Conservation (phyloP, 2,329 filamentous ascomycete species). For the Diaporthe caulivora region DNA sequence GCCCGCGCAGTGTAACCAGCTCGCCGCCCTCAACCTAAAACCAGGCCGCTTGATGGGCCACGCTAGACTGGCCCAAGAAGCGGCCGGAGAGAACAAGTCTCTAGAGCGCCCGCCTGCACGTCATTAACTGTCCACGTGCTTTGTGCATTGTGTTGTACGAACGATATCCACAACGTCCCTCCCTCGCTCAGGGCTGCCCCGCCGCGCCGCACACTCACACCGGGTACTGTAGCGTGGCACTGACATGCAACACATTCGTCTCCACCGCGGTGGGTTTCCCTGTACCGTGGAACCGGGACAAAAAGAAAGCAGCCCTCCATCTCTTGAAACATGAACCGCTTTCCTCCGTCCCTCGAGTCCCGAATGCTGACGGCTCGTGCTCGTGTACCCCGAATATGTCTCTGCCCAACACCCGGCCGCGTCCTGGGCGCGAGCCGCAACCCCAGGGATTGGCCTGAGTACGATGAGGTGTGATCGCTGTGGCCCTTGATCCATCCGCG, state of each 20-base stretch:
- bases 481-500: background rate
- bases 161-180: constrained; percentile 29
- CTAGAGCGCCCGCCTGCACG: constrained; percentile 30
- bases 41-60: constrained; percentile 25
- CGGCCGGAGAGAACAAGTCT: background rate
- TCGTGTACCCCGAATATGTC: constrained; percentile 3
- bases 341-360: constrained; percentile 11
- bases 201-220: background rate
- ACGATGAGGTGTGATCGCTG: constrained; percentile 14
- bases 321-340: constrained; percentile 11
- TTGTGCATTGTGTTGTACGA: constrained; percentile 30
- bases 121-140: constrained; percentile 34
- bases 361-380: constrained; percentile 31
- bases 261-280: constrained; percentile 14
- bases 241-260: background rate
- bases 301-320: constrained; percentile 5
- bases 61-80: constrained; percentile 16
- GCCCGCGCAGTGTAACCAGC: constrained; percentile 19
- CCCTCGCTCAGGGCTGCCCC: background rate
- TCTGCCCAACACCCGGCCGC: constrained; percentile 16
- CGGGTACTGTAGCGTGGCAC: constrained; percentile 16
- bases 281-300: constrained; percentile 27
- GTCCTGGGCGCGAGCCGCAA: constrained; percentile 13
- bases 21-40: background rate
- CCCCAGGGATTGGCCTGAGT: constrained; percentile 25